Evolutionary conservation across 352 stramenopile species (phyloP), one percentile per base, ranked within the genome.

Genomic region (Globisporangium yorkense): DNA sequence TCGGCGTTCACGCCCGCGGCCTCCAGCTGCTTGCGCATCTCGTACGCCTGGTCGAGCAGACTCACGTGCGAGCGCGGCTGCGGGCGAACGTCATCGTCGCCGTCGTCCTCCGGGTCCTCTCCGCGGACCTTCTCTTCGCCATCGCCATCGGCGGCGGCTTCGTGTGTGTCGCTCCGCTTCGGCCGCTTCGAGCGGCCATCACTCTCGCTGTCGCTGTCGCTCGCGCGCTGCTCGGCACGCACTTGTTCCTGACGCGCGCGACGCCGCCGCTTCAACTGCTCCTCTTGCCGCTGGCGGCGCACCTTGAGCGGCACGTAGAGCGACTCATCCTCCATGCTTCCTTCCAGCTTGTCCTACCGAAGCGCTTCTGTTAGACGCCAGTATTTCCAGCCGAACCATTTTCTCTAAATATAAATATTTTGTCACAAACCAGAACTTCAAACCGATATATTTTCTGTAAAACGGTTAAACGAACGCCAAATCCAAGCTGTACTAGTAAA

Each of bases 251-350:
- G 77, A 13, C 88, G 59, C 41, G 72, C 64, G 40, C 68, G 66
- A 7, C 79, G 74, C 1, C 84, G 72, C 57, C 76, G 76, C 35
- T 73, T 59, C 20, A 86, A 66, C 20, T 81, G 70, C 64, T 91
- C 78, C 50, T 88, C 72, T 58, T 94, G 80, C 54, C 77, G 73
- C 56, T 75, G 67, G 20, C 82, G 82, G 0, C 84, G 77, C 66
- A 89, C 73, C 61, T 89, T 91, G 0, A 92, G 77, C 62, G 84
- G 80, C 54, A 94, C 80, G 47, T 92, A 94, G 64, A 94, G 68
- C 65, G 63, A 10, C 64, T 81, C 75, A 24, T 24, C 21, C 21
- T 24, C 21, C 21, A 24, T 24, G 21, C 21, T 24, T 24, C 0
- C 21, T 24, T 24, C 21, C 21, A 24, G 21, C 21, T 24, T 24